A percentile compares a stretch with the other conserved stretches of the same genome.
Conservation (phyloP, 495 filamentous ascomycete species). For the Aspergillus hancockii region DNA sequence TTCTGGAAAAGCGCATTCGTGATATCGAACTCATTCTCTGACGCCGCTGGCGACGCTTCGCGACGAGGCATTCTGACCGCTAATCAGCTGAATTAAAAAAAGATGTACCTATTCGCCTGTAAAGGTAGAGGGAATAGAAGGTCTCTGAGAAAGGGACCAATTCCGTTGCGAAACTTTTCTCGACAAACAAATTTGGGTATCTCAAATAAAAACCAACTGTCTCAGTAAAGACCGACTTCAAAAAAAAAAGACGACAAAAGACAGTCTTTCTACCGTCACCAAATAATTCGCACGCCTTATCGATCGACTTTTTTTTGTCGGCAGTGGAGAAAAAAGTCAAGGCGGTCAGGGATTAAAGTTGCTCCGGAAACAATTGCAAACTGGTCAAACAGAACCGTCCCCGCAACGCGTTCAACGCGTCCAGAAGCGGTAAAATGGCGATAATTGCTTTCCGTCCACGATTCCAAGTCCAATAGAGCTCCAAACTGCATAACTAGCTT, state of each 20-base stretch:
- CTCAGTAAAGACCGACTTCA: neutral
- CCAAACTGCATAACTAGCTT: neutral
- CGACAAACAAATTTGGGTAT: neutral
- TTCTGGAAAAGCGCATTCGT: slow-evolving; percentile 71
- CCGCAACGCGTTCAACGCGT: slow-evolving; percentile 47
- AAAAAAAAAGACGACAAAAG: neutral
- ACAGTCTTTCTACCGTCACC: neutral
- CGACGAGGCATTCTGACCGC: slow-evolving; percentile 53
- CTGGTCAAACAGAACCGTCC: slow-evolving; percentile 31
- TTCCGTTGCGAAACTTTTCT: neutral
- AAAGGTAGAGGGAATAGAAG: neutral
- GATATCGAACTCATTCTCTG: slow-evolving; percentile 93
- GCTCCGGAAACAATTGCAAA: slow-evolving; percentile 31
- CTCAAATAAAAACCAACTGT: neutral
- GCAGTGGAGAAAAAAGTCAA: slow-evolving; percentile 17
- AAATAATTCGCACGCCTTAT: neutral
- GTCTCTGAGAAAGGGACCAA: neutral
- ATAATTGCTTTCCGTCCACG: neutral
- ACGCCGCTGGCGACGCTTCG: slow-evolving; percentile 75
- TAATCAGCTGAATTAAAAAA: neutral
- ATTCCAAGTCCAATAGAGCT: neutral
- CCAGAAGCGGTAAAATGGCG: slow-evolving; percentile 48
- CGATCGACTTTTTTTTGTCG: slow-evolving; percentile 21
- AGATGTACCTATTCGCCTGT: neutral
- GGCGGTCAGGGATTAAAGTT: slow-evolving; percentile 43